These are phyloP conservation scores for Microdochium bolleyi DNA, from an alignment of 2,329 filamentous ascomycete species.

Conservation along the genomic window DNA sequence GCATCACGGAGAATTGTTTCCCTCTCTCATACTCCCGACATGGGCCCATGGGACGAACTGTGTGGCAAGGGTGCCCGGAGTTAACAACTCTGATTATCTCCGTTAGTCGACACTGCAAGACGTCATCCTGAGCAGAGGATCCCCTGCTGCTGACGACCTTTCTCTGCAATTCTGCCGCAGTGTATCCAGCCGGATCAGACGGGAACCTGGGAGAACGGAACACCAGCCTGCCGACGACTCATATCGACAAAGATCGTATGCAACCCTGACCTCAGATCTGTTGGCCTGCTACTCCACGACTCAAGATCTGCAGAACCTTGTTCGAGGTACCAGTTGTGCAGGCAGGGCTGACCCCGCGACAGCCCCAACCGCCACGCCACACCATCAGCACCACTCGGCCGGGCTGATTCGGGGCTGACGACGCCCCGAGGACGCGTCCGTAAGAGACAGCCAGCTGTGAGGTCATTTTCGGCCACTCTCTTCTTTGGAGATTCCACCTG, in stretches of 20 bases:
- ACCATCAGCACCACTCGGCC: background rate
- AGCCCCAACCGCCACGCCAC: background rate
- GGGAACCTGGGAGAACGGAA: background rate
- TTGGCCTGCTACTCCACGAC: too few species aligned
- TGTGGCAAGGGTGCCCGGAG: too few species aligned
- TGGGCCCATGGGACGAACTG: too few species aligned
- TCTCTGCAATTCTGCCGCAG: background rate
- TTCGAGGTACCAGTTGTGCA: background rate
- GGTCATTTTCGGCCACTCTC: background rate
- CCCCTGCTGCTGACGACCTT: background rate
- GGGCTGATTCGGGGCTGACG: background rate
- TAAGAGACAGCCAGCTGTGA: background rate
- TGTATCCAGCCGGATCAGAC: background rate
- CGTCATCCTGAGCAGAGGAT: slow-evolving; percentile 18
- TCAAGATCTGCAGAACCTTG: background rate
- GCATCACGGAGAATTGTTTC: too few species aligned
- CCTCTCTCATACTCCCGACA: too few species aligned
- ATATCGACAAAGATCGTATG: background rate
- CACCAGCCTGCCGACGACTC: background rate
- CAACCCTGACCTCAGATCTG: too few species aligned
- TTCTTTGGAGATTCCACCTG: too few species aligned
- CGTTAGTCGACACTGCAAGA: slow-evolving; percentile 11
- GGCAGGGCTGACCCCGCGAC: background rate
- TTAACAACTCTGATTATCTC: too few species aligned
- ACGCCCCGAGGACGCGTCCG: background rate